Conservation (phyloP, 805 yeast genomes). For the Saturnispora saitoi region DNA sequence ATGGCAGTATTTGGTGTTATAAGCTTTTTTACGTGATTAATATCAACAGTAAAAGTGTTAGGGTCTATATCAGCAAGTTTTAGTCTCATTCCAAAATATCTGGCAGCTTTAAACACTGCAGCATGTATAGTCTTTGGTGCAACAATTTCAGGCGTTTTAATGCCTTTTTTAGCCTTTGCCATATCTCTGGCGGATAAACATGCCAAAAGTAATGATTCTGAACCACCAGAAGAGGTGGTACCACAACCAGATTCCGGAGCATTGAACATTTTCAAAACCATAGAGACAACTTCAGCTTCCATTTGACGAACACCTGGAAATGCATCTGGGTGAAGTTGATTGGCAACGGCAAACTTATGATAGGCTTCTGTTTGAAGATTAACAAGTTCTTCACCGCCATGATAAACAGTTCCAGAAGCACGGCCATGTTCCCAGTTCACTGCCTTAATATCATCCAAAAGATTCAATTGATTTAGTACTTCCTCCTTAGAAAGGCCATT, state of each 20-base stretch:
- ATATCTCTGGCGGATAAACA: conserved; percentile 82
- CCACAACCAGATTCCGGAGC: conserved; percentile 74
- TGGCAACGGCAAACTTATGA: conserved; percentile 72
- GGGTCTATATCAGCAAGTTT: conserved; percentile 69
- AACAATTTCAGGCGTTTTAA: conserved; percentile 72
- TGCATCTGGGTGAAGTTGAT: conserved; percentile 94
- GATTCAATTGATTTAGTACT: conserved; percentile 45
- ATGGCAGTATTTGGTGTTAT: conserved; percentile 76
- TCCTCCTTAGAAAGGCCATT: conserved; percentile 43
- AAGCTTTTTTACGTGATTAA: conserved; percentile 49
- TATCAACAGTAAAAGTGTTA: conserved; percentile 55
- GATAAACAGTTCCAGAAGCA: conserved; percentile 94
- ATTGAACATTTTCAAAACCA: conserved; percentile 75
- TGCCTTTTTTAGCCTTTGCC: conserved; percentile 50
- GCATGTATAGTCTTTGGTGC: conserved; percentile 92
- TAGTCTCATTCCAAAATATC: conserved; percentile 78
- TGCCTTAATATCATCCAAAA: conserved; percentile 45
- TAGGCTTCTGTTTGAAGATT: conserved; percentile 71
- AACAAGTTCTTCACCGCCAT: conserved; percentile 79
- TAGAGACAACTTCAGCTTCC: conserved; percentile 91
- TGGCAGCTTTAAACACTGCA: conserved; percentile 88
- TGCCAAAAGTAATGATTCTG: conserved; percentile 82
- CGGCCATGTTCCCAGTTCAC: conserved; percentile 74
- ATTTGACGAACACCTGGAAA: conserved; percentile 94
- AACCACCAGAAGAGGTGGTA: conserved; percentile 87